Evolutionary conservation across 2,329 filamentous ascomycete genomes (phyloP), one percentile per base, ranked within the genome.

Genomic region (Penicillium sp.): DNA sequence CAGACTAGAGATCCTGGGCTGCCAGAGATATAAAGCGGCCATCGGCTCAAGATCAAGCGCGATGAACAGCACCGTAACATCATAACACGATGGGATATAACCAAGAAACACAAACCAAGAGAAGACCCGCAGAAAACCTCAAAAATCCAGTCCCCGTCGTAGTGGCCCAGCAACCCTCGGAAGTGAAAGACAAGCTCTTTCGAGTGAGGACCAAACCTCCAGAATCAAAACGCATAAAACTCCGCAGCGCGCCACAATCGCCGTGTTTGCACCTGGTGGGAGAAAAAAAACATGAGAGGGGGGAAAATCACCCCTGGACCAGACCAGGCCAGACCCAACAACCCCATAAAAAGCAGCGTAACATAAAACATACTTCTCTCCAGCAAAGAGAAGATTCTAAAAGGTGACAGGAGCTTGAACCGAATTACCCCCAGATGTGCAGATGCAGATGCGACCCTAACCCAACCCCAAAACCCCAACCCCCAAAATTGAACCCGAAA

Each of bases 41-140:
- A 31, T 24, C 15, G 24, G 29, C 34, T 28, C 18, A 47, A 51
- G 52, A 57, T 43, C 36, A 26, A 51, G 46, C 46, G 50, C 15
- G 42, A 51, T 51, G 41, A 53, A 57, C 51, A 60, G 54, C 51
- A 57, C 54, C 61, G 51, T 65, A 56, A 58, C 57, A 62, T 63
- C 60, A 66, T 65, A 55, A 63, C 56, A 62, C 49, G 50, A 54
- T 57, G 54, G 62, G 60, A 64, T 63, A 64, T 64, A 60, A 65
- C 57, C 55, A 60, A 45, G 51, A 52, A 49, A 31, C 47, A 50
- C 36, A 44, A 53, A 49, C 38, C 47, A 50, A 39, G 47, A 49
- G 45, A 46, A 60, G 48, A 56, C 50, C 49, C 50, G 36, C 48
- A 49, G 41, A 36, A 53, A 42, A 24, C 26, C 49, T 39, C 45